Conservation (phyloP, 768 basidiomycete genomes). For the Termitomyces sp. region DNA sequence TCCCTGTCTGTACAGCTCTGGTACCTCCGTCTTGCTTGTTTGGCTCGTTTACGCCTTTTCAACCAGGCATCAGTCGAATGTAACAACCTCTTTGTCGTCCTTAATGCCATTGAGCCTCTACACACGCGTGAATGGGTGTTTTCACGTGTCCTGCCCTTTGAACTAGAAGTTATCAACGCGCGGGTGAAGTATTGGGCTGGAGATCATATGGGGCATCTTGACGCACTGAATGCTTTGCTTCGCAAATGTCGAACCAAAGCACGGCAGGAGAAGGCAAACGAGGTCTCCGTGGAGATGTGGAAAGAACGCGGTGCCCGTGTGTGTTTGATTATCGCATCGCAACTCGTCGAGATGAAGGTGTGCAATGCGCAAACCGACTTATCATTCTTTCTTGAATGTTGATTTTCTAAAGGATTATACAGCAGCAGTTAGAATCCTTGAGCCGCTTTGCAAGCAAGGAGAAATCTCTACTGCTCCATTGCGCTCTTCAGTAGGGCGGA, state of each 20-base stretch:
- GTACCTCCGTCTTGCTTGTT: conserved; percentile 75
- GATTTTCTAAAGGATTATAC: conserved; percentile 49
- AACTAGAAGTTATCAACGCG: conserved; percentile 65
- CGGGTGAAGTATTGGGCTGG: conserved; percentile 78
- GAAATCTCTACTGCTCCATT: conserved; percentile 44
- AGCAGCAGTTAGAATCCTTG: conserved; percentile 62
- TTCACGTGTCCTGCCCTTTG: conserved; percentile 52
- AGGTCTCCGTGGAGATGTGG: conserved; percentile 60
- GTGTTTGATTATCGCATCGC: conserved; percentile 74
- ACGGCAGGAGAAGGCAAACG: conserved; percentile 31
- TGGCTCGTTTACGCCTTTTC: conserved; percentile 77
- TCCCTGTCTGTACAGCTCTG: conserved; percentile 48
- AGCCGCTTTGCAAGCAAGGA: conserved; percentile 52
- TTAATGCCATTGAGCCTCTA: conserved; percentile 50
- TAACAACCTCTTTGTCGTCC: conserved; percentile 69
- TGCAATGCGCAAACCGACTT: background rate
- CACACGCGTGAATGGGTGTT: conserved; percentile 55
- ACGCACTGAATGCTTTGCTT: conserved; percentile 62
- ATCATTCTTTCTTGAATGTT: background rate
- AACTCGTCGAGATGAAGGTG: conserved; percentile 83
- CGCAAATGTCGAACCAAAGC: conserved; percentile 52
- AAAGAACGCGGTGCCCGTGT: conserved; percentile 72
- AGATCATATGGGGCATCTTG: conserved; percentile 75
- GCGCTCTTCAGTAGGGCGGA: conserved; percentile 63
- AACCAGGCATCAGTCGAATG: conserved; percentile 86